Conservation (phyloP, 768 basidiomycete genomes). For the Pseudohyphozyma bogoriensis region DNA sequence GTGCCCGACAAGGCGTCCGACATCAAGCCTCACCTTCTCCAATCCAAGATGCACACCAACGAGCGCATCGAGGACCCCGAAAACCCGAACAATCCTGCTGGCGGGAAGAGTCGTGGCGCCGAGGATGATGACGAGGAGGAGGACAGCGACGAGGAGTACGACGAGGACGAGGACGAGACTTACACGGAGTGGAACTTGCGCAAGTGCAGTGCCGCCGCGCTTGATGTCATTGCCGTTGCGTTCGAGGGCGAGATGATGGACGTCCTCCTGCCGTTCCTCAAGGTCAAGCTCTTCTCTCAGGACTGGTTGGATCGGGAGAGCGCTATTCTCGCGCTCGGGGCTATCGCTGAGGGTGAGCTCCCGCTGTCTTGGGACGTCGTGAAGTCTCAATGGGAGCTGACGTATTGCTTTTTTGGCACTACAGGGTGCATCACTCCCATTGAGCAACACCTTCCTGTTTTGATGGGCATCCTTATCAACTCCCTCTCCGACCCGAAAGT, state of each 20-base stretch:
- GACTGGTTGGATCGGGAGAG: slow-evolving; percentile 95
- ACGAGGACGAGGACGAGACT: slow-evolving; percentile 92
- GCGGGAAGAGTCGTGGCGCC: slow-evolving; percentile 37
- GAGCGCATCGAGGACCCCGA: slow-evolving; percentile 53
- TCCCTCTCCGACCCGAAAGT: slow-evolving; percentile 88
- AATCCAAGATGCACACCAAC: slow-evolving; percentile 69
- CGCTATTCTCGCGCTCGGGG: slow-evolving; percentile 88
- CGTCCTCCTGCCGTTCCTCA: slow-evolving; percentile 75
- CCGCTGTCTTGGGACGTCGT: neutral
- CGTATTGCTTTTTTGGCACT: neutral
- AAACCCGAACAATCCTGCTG: neutral
- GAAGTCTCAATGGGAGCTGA: neutral
- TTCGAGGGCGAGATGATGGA: slow-evolving; percentile 83
- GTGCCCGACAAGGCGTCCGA: slow-evolving; percentile 91
- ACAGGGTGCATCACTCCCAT: slow-evolving; percentile 92
- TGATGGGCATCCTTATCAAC: slow-evolving; percentile 85
- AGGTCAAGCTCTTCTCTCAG: slow-evolving; percentile 80
- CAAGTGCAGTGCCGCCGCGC: slow-evolving; percentile 93
- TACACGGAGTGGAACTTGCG: slow-evolving; percentile 97
- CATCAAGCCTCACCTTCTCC: slow-evolving; percentile 84
- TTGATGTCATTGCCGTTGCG: slow-evolving; percentile 90
- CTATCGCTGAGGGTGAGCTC: slow-evolving; percentile 87
- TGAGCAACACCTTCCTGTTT: slow-evolving; percentile 83
- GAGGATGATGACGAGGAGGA: slow-evolving; percentile 82
- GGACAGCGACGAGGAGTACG: slow-evolving; percentile 73